Evolutionary conservation across 345 rosid genomes (phyloP), one percentile per base, ranked within the genome.

Genomic region (Leavenworthia alabamica): DNA sequence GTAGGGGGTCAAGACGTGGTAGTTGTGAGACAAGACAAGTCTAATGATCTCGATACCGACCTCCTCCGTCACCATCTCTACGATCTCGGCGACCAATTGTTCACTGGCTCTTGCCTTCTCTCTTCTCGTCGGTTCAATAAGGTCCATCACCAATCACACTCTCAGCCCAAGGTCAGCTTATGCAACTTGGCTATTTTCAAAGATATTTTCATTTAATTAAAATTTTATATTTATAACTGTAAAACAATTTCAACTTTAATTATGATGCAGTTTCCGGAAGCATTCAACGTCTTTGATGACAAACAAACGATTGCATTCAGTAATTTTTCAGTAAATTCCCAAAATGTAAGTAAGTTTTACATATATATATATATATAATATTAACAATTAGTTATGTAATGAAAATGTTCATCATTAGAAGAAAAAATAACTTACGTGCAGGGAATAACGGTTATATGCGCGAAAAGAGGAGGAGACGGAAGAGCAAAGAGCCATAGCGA

Each of bases 1-100:
- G 67, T 93, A 3, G 99, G 99, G 11, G 99, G 99, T 8, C 72
- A 84, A 16, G 97, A 93, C 60, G 56, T 85, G 54, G 80, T 93
- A 4, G 52, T 78, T 49, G 91, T 89, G 19, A 85, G 80, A 70
- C 97, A 89, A 66, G 86, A 86, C 44, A 71, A 54, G 45, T 78
- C 86, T 43, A 82, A 89, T 3, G 82, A 65, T 40, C 37, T 86
- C 62, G 78, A 51, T 13, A 73, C 85, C 13, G 77, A 81, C 3
- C 75, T 85, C 29, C 89, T 93, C 60, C 85, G 82, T 48, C 62
- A 75, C 45, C 86, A 86, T 45, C 60, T 93, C 27, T 77, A 85
- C 56, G 81, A 86, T 8, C 93, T 93, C 20, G 96, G 96, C 3
- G 91, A 89, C 32, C 91, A 93, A 46, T 62, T 86, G 46, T 93